Evolutionary conservation across 345 rosid species (phyloP).

Genomic region (Eucalyptus rudis): DNA sequence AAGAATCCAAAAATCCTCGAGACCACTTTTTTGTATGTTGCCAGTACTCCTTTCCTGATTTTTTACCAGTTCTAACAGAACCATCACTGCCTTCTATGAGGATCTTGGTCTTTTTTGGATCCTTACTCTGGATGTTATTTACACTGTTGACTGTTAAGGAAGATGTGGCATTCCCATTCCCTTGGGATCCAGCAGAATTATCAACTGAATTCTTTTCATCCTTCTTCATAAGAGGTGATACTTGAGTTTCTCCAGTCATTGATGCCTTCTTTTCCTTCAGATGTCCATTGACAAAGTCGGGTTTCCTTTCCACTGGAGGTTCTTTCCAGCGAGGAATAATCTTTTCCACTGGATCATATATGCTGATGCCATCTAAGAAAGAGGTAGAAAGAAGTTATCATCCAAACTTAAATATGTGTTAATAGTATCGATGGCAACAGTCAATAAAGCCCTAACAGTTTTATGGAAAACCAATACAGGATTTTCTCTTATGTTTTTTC

Average conservation of each 20-base stretch:
- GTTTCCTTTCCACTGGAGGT: slow-evolving; percentile 43
- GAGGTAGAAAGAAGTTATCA: slow-evolving; percentile 6
- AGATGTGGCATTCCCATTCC: slow-evolving; percentile 5
- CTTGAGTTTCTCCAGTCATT: slow-evolving; percentile 16
- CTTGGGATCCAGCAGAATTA: slow-evolving; percentile 13
- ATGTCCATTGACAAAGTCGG: slow-evolving; percentile 38
- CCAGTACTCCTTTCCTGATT: slow-evolving; percentile 82
- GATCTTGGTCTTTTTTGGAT: slow-evolving; percentile 33
- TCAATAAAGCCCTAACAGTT: not conserved
- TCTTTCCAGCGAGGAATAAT: slow-evolving; percentile 87
- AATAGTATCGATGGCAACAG: not conserved
- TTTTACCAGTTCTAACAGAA: slow-evolving; percentile 67
- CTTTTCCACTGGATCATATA: slow-evolving; percentile 72
- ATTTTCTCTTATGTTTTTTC: not conserved
- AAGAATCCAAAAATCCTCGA: slow-evolving; percentile 65
- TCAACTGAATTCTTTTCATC: slow-evolving; percentile 24
- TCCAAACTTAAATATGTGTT: not conserved
- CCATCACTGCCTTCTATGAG: slow-evolving; percentile 85
- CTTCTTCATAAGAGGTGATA: slow-evolving; percentile 13
- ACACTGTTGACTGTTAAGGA: slow-evolving; percentile 18
- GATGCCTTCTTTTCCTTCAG: slow-evolving; percentile 35
- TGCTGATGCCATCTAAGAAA: slow-evolving; percentile 66
- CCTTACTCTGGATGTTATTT: slow-evolving; percentile 3
- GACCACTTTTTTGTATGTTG: slow-evolving; percentile 94
- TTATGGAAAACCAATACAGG: not conserved